These are phyloP conservation scores for Euphorbia schlechtendalii DNA, from an alignment of 441 rosid genomes.

Conservation along the genomic window DNA sequence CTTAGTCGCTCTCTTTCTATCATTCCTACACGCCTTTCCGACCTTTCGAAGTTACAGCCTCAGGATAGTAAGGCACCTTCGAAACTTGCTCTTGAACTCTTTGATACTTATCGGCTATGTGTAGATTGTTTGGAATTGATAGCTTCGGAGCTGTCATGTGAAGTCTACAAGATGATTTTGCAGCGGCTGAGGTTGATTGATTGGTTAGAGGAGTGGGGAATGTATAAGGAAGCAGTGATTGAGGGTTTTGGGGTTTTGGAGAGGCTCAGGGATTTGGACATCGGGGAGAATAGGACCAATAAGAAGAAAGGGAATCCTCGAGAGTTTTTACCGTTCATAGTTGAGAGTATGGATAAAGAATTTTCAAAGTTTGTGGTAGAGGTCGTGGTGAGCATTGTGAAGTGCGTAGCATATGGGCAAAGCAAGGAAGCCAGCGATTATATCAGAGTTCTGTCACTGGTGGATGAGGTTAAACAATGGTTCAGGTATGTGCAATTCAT, in stretches of 20 bases:
- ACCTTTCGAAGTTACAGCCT: too few relatives aligned
- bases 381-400: conserved; percentile 44
- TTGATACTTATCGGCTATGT: too few relatives aligned
- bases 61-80: too few relatives aligned
- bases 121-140: too few relatives aligned
- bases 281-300: too few relatives aligned
- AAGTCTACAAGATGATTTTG: conserved; percentile 43
- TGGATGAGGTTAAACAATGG: conserved; percentile 66
- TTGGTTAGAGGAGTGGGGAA: conserved; percentile 51
- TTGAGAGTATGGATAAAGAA: conserved; percentile 36
- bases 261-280: conserved; percentile 33
- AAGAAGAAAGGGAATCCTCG: conserved; percentile 2
- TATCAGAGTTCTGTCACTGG: conserved; percentile 36
- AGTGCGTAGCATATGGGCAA: conserved; percentile 41
- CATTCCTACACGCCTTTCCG: too few relatives aligned
- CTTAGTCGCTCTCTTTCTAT: too few relatives aligned
- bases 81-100: too few relatives aligned
- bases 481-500: conserved; percentile 36
- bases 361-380: conserved; percentile 49
- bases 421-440: conserved; percentile 38
- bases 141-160: conserved; percentile 26
- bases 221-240: conserved; percentile 33
- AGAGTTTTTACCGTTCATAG: conserved; percentile 34
- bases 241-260: conserved; percentile 54
- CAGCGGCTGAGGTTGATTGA: conserved; percentile 50